Base-by-base conservation (phyloP, 768 basidiomycete species). In the Amanita rubescens region DNA sequence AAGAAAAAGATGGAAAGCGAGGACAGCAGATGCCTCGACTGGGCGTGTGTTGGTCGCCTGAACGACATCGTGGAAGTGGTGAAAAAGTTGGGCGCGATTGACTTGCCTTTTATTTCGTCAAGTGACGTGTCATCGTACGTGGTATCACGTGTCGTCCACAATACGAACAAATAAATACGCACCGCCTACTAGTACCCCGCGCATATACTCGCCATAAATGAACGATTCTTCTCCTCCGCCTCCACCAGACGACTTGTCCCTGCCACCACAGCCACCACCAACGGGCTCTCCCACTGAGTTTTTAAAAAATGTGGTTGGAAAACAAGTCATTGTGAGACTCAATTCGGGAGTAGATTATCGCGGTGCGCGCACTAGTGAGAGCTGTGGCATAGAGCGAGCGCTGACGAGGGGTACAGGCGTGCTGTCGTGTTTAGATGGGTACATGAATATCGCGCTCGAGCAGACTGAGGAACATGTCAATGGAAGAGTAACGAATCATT, bases 381-480 rank as follows among this genome's bases (percentile, higher is more conserved):
- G 17, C 3, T 17, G 27, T 32, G n/a, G 35, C 32, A 5, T 27
- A 15, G 46, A 22, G 46, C 27, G 27, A n/a, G n/a, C 9, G 46
- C 38, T 54, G 53, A 48, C 34, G 20, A 32, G 8, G 24, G 8
- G 25, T 15, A 12, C 55, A 98, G 95, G 95, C 17, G 77, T 94
- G 3, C 72, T 99, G 12, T 94, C 93, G 3, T 98, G 96, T 63
- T 78, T 98, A 20, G 96, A 98, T 69, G 94, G 94, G 0, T 98
- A 96, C 69, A 98, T 99, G 96, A 98, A 98, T 71, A 95, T 98
- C 47, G 96, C 93, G 12, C 71, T 98, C 33, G 96, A 99, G 70
- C 90, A 96, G 67, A 96, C 94, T 3, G 93, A 96, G 70, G 96
- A 99, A 69, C 84, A 94, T 67, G 90, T 94, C 9, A 85, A 89